Evolutionary conservation across 331 rosid species (phyloP), one percentile per base, ranked within the genome.

Genomic region (Ulmus americana): DNA sequence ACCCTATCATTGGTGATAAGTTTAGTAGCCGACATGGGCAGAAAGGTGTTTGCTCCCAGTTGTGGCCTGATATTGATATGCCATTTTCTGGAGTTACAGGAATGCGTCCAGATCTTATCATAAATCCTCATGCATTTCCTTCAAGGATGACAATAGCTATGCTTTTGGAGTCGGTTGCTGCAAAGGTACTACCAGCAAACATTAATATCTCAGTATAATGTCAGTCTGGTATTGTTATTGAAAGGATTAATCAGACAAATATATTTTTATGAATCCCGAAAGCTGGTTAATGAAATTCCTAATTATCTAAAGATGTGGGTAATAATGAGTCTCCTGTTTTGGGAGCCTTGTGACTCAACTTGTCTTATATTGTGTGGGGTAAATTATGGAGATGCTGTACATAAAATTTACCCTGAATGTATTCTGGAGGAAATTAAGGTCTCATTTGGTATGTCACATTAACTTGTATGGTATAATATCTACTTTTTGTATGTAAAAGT

Each of bases 1-100:
- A 90, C 73, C 98, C 98, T 0, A 46, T 90, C 59, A 90, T 89
- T 72, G 98, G 98, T 45, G 98, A 94, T 75, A 94, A 94, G 78
- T 94, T 94, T 82, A 94, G 98, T 74, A 94, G 98, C 81, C 87
- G 98, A 52, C 98, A 94, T n/a, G 97, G 97, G 53, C 98, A 89
- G 81, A 89, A 94, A 83, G 98, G 98, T 74, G 98, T 94, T 68
- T 94, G 98, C 84, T 94, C 98, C 61, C 98, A 94, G 85, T 73
- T 94, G 80, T 89, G 97, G 97, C 97, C 97, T 58, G 97, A 94
- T 70, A 65, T 89, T 70, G 98, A 94, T 80, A 94, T 94, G 98
- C 98, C 98, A 69, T 94, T 89, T 89, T 82, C 83, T 77, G 98
- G 95, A 70, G 77, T 49, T 59, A 82, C 95, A 2, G 98, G 98